Evolutionary conservation across 345 rosid species (phyloP), one percentile per base, ranked within the genome.

Genomic region (Toxicodendron radicans): DNA sequence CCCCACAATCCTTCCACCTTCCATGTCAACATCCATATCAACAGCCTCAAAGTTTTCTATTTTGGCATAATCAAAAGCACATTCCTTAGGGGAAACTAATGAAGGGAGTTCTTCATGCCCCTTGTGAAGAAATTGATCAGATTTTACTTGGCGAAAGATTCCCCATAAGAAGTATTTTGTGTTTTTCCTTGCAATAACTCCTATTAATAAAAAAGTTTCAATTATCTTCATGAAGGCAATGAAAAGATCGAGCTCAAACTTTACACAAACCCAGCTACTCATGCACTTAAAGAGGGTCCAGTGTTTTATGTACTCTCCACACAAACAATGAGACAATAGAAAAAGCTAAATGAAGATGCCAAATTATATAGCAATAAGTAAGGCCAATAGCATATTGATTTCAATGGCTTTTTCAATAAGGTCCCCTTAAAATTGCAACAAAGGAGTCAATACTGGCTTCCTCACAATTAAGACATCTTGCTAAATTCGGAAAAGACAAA

Each of bases 121-220:
- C 11, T 68, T 56, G 46, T 54, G 53, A 72, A 64, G 75, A 48
- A 33, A 23, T 64, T 76, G 75, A 61, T 43, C 58, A 16, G 66
- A 18, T 64, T 80, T 75, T 2, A 21, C 71, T 21, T 3, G 23
- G 27, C 59, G 66, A 71, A 83, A 85, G 9, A 85, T 35, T 63
- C 90, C 92, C 81, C 87, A 81, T 48, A 86, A 66, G 74, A 86
- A 88, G 63, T 32, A 35, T 10, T 78, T 43, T 8, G 48, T 54
- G 27, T 64, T 48, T 33, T 38, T 65, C 62, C 81, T 77, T 57
- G 68, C 73, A 68, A 66, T 54, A 70, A 83, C 4, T 61, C 64
- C 86, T 83, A 69, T 38, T 17, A 75, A 60, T 41, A 68, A 17
- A 75, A 41, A 24, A 75, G 13, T 56, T 56, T 51, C 41, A 6